A percentile compares a stretch with the other conserved stretches of the same genome.
Evolutionary conservation across 768 basidiomycete genomes (phyloP).

Genomic region (Boletus rufocinnamomeus): DNA sequence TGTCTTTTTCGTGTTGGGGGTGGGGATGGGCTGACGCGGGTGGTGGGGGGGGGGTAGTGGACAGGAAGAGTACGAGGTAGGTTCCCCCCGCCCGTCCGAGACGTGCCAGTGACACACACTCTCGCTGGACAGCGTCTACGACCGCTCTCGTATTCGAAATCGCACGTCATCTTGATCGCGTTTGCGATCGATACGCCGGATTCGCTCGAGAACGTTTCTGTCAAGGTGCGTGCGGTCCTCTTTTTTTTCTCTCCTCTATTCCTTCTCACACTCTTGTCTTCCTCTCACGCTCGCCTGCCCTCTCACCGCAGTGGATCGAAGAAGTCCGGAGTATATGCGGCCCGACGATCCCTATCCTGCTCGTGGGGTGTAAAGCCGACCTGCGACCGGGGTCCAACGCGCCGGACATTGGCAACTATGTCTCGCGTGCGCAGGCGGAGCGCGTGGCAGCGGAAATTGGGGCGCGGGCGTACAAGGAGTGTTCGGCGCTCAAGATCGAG

Average conservation of each 20-base stretch:
- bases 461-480: constrained; percentile 93
- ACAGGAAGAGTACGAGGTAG: constrained; percentile 92
- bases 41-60: constrained; percentile 57
- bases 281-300: background rate
- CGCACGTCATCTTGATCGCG: constrained; percentile 97
- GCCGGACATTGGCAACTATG: constrained; percentile 55
- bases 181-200: constrained; percentile 96
- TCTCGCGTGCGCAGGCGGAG: constrained; percentile 80
- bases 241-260: background rate
- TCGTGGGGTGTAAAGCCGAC: constrained; percentile 97
- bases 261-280: background rate
- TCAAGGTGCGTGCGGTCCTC: constrained; percentile 59
- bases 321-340: constrained; percentile 98
- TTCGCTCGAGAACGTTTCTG: constrained; percentile 92
- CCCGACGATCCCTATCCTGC: constrained; percentile 84
- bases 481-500: constrained; percentile 85
- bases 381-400: constrained; percentile 63
- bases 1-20: background rate
- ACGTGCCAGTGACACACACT: background rate
- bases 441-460: constrained; percentile 82
- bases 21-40: background rate
- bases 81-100: background rate
- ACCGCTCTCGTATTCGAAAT: constrained; percentile 97
- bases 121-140: constrained; percentile 66
- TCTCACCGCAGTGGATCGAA: constrained; percentile 91